A percentile compares a stretch with the other conserved stretches of the same genome.
These are phyloP conservation scores for Tanozyma kutaoensis DNA, from an alignment of 805 yeast species.

Conservation along the genomic window DNA sequence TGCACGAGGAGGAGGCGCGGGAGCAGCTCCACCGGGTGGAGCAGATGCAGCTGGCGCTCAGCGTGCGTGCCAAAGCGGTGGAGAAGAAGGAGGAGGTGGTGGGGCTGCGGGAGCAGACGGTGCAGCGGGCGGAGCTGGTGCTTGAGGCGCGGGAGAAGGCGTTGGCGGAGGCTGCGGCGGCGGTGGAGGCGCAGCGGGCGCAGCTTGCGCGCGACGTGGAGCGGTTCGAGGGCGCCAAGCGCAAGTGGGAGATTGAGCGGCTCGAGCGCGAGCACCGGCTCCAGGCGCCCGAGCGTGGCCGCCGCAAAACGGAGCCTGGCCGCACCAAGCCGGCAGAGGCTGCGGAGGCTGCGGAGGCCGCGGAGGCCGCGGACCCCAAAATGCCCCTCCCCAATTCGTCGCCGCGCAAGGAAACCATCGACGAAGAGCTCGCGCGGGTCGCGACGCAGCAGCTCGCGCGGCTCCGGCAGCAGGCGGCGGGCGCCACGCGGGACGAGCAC, in stretches of 20 bases:
- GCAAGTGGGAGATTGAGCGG: background rate
- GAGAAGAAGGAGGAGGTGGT: constrained; percentile 1
- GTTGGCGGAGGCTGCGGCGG: too few relatives aligned
- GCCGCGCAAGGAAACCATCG: background rate
- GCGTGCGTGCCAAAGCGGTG: constrained; percentile 1
- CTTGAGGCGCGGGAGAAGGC: too few relatives aligned
- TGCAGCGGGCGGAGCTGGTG: too few relatives aligned
- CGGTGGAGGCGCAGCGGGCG: background rate
- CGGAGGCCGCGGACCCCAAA: background rate
- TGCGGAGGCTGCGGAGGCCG: background rate
- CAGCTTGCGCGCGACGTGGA: background rate
- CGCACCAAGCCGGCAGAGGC: background rate
- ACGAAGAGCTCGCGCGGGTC: background rate
- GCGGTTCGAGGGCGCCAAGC: background rate
- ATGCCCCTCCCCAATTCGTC: background rate
- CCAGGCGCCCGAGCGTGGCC: background rate
- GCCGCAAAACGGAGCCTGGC: background rate
- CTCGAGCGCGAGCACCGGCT: background rate
- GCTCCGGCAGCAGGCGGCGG: background rate
- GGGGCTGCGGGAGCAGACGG: background rate
- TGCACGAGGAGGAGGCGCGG: background rate
- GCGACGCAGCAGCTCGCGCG: background rate
- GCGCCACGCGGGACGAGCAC: too few relatives aligned
- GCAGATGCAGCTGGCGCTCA: background rate
- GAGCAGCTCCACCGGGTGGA: background rate